A percentile compares a stretch with the other conserved stretches of the same genome.
Evolutionary conservation across 1,284 basidiomycete genomes (phyloP).

Genomic region (Cutaneotrichosporon mucoides): DNA sequence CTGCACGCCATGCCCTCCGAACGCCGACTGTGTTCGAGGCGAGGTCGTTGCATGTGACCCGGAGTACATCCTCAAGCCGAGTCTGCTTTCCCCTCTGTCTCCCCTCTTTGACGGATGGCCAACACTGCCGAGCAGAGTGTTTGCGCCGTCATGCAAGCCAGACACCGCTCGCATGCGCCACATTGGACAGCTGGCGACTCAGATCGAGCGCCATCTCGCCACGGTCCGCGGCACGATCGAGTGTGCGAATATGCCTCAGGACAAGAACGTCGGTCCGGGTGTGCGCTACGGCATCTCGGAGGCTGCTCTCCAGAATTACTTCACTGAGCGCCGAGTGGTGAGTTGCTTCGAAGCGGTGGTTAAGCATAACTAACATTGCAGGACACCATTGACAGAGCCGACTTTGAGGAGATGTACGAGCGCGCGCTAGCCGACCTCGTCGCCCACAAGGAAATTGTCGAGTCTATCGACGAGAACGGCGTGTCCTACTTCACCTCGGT

Average conservation of each 20-base stretch:
- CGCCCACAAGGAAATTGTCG: slow-evolving; percentile 73
- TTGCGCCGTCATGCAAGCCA: slow-evolving; percentile 74
- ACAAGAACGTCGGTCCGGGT: slow-evolving; percentile 56
- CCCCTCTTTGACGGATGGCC: slow-evolving; percentile 66
- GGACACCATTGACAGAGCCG: slow-evolving; percentile 33
- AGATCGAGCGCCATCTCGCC: slow-evolving; percentile 65
- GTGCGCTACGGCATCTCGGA: slow-evolving; percentile 69
- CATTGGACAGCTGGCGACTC: slow-evolving; percentile 71
- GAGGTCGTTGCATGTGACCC: slow-evolving; percentile 64
- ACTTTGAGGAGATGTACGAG: slow-evolving; percentile 44
- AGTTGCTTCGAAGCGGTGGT: slow-evolving; percentile 8
- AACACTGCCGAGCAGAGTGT: slow-evolving; percentile 67
- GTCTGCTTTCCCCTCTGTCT: slow-evolving; percentile 31
- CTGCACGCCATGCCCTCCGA: slow-evolving; percentile 82
- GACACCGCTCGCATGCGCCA: slow-evolving; percentile 74
- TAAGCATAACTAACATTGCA: slow-evolving; percentile 15
- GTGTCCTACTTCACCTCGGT: slow-evolving; percentile 74
- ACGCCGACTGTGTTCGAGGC: slow-evolving; percentile 65
- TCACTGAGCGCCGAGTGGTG: slow-evolving; percentile 34
- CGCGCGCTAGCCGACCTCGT: slow-evolving; percentile 78
- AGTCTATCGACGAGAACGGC: slow-evolving; percentile 66
- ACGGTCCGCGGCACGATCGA: slow-evolving; percentile 65
- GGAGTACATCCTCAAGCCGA: slow-evolving; percentile 61
- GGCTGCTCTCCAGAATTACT: slow-evolving; percentile 46
- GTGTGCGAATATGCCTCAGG: slow-evolving; percentile 51